Percentiles rank a stretch among this genome's conserved stretches.
Conservation (phyloP, 306 rosid genomes). For the Lithocarpus polystachyus region DNA sequence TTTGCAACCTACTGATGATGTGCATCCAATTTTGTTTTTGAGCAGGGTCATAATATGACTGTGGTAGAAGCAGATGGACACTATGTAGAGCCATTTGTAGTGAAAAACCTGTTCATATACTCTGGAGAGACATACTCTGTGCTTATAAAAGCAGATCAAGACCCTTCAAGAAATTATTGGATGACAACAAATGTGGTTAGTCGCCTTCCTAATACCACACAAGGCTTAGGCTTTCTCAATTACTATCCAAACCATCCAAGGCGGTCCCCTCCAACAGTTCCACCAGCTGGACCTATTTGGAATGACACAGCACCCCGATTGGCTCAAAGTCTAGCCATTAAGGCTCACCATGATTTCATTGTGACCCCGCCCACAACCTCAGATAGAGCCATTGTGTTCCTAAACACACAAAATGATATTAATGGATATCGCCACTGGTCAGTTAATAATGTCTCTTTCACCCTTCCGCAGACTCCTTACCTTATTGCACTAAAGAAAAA, state of each 20-base stretch:
- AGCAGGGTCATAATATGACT: slow-evolving; percentile 88
- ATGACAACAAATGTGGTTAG: slow-evolving; percentile 57
- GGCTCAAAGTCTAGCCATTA: slow-evolving; percentile 65
- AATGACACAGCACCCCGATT: slow-evolving; percentile 32
- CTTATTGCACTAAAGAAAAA: slow-evolving; percentile 61
- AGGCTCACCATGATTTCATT: slow-evolving; percentile 43
- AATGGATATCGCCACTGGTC: slow-evolving; percentile 46
- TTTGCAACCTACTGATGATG: background rate
- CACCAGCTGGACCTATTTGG: slow-evolving; percentile 74
- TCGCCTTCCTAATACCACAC: slow-evolving; percentile 57
- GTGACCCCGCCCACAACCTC: slow-evolving; percentile 54
- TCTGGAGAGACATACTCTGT: slow-evolving; percentile 95
- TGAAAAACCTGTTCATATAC: slow-evolving; percentile 63
- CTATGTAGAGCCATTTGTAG: slow-evolving; percentile 78
- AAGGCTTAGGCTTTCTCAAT: slow-evolving; percentile 61
- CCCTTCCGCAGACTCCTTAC: slow-evolving; percentile 71
- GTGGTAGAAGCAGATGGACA: slow-evolving; percentile 94
- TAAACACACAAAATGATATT: slow-evolving; percentile 69
- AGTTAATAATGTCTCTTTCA: slow-evolving; percentile 68
- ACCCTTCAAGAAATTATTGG: slow-evolving; percentile 85
- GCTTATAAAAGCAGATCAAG: slow-evolving; percentile 58
- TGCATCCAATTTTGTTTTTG: background rate
- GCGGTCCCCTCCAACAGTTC: slow-evolving; percentile 45
- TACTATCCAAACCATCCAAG: slow-evolving; percentile 85
- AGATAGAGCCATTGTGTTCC: slow-evolving; percentile 65